phyloP scores from a whole-genome alignment of 345 rosid species.

The Populus pruinosa region DNA sequence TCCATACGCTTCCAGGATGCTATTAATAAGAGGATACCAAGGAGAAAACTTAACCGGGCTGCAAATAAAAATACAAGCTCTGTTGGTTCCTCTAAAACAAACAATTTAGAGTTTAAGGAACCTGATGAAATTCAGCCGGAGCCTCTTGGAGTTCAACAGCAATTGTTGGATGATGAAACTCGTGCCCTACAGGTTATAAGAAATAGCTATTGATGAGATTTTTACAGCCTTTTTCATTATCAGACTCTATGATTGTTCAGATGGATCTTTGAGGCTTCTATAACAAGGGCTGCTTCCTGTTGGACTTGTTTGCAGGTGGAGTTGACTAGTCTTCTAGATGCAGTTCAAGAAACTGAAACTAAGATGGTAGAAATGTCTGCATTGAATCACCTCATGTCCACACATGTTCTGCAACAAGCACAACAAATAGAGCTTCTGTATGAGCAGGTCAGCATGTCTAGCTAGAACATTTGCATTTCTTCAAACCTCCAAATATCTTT shows the following conservation, averaged over 20 bases:
- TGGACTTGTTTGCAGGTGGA: constrained; percentile 55
- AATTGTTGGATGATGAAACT: constrained; percentile 86
- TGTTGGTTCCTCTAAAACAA: constrained; percentile 33
- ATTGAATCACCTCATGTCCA: constrained; percentile 86
- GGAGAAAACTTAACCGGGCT: constrained; percentile 60
- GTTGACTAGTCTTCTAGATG: constrained; percentile 75
- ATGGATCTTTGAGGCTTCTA: background rate
- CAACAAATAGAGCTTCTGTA: constrained; percentile 84
- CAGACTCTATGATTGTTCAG: background rate
- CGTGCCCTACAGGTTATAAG: constrained; percentile 78
- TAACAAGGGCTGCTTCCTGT: constrained; percentile 16
- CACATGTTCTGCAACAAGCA: constrained; percentile 92
- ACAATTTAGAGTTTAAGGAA: constrained; percentile 39
- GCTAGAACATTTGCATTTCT: background rate
- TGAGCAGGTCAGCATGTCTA: constrained; percentile 58
- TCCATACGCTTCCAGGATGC: constrained; percentile 90
- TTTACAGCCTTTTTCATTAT: background rate
- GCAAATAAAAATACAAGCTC: constrained; percentile 43
- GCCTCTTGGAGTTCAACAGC: constrained; percentile 58
- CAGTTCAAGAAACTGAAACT: constrained; percentile 85
- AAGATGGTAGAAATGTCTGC: constrained; percentile 99
- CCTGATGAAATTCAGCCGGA: constrained; percentile 48
- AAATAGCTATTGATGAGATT: constrained; percentile 8
- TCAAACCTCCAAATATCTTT: background rate
- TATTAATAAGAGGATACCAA: constrained; percentile 64